Evolutionary conservation across 352 stramenopile species (phyloP).

Genomic region (Globisporangium irregulare): DNA sequence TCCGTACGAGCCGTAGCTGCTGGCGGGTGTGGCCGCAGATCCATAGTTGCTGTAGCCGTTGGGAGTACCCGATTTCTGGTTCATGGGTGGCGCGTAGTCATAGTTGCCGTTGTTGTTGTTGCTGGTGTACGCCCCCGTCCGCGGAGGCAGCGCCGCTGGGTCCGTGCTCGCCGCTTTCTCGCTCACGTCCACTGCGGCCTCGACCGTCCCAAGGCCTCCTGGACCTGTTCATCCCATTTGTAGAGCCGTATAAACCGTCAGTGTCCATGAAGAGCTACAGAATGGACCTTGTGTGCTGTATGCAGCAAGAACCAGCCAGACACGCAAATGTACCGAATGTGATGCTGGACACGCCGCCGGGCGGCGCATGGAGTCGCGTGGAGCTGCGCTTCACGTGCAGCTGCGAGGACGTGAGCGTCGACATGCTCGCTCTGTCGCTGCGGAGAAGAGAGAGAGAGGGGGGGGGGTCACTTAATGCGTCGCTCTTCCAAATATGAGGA

Average conservation of each 20-base stretch:
- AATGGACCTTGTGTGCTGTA: background rate
- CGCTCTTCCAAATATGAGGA: no score
- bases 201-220: slow-evolving; percentile 53
- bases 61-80: background rate
- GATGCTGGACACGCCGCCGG: slow-evolving; percentile 61
- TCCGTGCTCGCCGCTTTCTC: slow-evolving; percentile 1
- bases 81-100: slow-evolving; percentile 7
- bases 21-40: background rate
- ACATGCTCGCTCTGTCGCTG: slow-evolving; percentile 35
- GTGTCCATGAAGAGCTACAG: background rate
- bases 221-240: slow-evolving; percentile 12
- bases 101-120: slow-evolving; percentile 7
- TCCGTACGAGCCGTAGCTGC: background rate
- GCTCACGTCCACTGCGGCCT: slow-evolving; percentile 10
- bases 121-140: slow-evolving; percentile 7
- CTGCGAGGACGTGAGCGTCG: slow-evolving; percentile 74
- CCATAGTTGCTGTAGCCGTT: background rate
- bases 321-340: slow-evolving; percentile 45
- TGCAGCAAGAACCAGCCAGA: background rate
- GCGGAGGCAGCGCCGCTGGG: slow-evolving; percentile 1
- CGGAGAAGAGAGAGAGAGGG: background rate
- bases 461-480: no score
- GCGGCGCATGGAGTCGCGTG: slow-evolving; percentile 66
- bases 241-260: background rate
- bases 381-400: slow-evolving; percentile 77